phyloP scores from a whole-genome alignment of 306 rosid species.

The Gynostemma pentaphyllum region DNA sequence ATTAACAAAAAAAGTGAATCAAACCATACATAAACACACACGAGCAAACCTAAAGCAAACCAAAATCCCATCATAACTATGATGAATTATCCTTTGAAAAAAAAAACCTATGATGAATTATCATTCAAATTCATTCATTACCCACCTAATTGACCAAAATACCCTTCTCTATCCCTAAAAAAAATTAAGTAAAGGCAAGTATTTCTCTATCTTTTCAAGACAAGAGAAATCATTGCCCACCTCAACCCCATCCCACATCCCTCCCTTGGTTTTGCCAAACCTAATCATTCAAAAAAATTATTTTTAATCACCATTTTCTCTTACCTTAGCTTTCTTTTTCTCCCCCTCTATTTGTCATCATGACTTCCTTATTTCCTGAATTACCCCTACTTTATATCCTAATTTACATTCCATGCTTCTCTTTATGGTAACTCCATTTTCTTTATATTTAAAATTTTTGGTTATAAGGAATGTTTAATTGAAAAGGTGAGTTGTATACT shows the following conservation, averaged over 20 bases:
- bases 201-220: slow-evolving; percentile 1
- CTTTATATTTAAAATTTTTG: neutral
- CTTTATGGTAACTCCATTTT: neutral
- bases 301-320: slow-evolving; percentile 12
- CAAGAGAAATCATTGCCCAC: slow-evolving; percentile 57
- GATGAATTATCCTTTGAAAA: no score
- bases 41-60: slow-evolving; percentile 7
- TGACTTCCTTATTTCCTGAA: slow-evolving; percentile 2
- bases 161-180: neutral
- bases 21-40: neutral
- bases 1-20: no score
- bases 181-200: neutral
- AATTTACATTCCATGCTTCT: neutral
- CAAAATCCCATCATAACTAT: neutral
- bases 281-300: slow-evolving; percentile 35
- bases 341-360: slow-evolving; percentile 29
- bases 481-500: no score
- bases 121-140: neutral
- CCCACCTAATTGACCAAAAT: neutral
- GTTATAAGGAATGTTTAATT: no score
- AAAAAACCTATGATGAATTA: no score
- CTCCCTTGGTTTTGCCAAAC: slow-evolving; percentile 31
- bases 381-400: neutral
- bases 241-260: slow-evolving; percentile 17
- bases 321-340: slow-evolving; percentile 24